Evolutionary conservation across 495 filamentous ascomycete genomes (phyloP).

Genomic region (Hypomontagnella submonticulosa): DNA sequence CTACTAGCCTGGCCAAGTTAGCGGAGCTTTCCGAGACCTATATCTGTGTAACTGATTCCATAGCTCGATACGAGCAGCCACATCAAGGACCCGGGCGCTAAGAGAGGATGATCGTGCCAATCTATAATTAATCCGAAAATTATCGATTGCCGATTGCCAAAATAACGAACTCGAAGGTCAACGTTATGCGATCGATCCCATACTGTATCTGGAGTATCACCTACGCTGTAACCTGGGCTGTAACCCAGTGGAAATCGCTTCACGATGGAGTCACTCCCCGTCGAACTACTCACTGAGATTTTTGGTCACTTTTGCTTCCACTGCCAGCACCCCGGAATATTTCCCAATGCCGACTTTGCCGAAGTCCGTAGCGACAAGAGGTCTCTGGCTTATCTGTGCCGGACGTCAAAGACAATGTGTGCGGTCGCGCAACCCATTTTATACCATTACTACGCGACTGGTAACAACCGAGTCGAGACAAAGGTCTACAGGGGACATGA

Average conservation of each 20-base stretch:
- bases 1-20: no score
- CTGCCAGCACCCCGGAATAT: neutral
- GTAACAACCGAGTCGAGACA: slow-evolving; percentile 8
- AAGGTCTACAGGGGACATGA: neutral
- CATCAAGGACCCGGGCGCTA: no score
- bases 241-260: neutral
- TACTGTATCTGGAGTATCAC: no score
- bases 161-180: no score
- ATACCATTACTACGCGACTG: slow-evolving; percentile 19
- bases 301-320: slow-evolving; percentile 15
- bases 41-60: no score
- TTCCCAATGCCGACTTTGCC: slow-evolving; percentile 12
- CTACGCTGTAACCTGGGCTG: no score
- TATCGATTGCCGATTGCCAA: no score
- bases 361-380: slow-evolving; percentile 8
- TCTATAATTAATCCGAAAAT: no score
- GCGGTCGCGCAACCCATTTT: slow-evolving; percentile 15
- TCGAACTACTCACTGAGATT: slow-evolving; percentile 14
- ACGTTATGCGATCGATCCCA: no score
- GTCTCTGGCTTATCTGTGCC: slow-evolving; percentile 1
- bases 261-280: slow-evolving; percentile 16
- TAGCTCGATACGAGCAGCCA: no score
- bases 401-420: slow-evolving; percentile 10
- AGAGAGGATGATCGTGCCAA: no score
- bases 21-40: no score